Conservation (phyloP, 345 rosid species). For the Carallia pectinifolia region DNA sequence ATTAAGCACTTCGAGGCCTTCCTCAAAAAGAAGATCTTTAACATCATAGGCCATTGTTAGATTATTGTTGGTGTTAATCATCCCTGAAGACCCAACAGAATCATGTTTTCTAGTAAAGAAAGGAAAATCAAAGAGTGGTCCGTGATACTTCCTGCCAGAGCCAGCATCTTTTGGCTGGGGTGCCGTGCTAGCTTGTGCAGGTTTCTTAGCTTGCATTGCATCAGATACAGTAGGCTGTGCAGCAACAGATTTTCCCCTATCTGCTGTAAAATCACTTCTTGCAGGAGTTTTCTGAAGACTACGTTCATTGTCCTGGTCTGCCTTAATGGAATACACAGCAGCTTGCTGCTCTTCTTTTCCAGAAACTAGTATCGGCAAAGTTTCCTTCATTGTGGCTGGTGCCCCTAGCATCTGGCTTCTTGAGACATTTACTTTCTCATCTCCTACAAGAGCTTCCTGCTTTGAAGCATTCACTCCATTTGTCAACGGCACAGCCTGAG, state of each 20-base stretch:
- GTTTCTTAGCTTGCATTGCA: slow-evolving; percentile 63
- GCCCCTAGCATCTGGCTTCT: slow-evolving; percentile 42
- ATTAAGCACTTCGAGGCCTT: slow-evolving; percentile 73
- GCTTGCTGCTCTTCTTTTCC: slow-evolving; percentile 78
- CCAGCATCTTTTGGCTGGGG: slow-evolving; percentile 69
- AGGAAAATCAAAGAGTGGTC: slow-evolving; percentile 97
- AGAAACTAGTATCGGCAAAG: slow-evolving; percentile 36
- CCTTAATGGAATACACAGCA: slow-evolving; percentile 48
- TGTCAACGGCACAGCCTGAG: slow-evolving; percentile 43
- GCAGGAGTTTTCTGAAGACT: slow-evolving; percentile 49
- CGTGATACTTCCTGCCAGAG: slow-evolving; percentile 90
- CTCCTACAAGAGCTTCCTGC: slow-evolving; percentile 58
- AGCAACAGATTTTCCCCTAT: slow-evolving; percentile 71
- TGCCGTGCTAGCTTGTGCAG: slow-evolving; percentile 49
- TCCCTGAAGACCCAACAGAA: slow-evolving; percentile 64
- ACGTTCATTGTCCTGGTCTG: slow-evolving; percentile 73
- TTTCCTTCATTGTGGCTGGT: slow-evolving; percentile 50
- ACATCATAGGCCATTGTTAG: slow-evolving; percentile 82
- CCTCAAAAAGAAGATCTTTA: slow-evolving; percentile 89
- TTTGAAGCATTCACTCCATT: slow-evolving; percentile 46
- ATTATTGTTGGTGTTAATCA: slow-evolving; percentile 69
- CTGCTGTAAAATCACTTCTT: slow-evolving; percentile 57
- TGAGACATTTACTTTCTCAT: slow-evolving; percentile 57
- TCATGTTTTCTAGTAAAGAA: slow-evolving; percentile 96
- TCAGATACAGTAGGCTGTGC: slow-evolving; percentile 53